These are phyloP conservation scores for Ambrosiella xylebori DNA, from an alignment of 2,329 filamentous ascomycete species.

Conservation along the genomic window DNA sequence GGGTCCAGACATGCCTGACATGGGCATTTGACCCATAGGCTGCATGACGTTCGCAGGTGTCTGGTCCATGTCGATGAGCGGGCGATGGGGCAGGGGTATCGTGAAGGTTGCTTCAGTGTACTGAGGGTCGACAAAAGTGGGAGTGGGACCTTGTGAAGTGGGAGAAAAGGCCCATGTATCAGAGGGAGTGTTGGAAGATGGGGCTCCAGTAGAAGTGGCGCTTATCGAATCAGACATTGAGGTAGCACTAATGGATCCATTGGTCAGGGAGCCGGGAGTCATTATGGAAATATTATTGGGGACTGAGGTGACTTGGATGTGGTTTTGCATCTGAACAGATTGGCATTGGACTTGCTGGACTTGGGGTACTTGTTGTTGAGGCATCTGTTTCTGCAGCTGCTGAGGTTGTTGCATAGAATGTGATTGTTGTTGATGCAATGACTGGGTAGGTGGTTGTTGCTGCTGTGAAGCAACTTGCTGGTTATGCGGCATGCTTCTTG, in stretches of 20 bases:
- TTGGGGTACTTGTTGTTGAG: conserved; percentile 5
- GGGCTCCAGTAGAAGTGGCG: background rate
- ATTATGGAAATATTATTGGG: background rate
- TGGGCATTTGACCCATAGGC: background rate
- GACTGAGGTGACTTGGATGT: background rate
- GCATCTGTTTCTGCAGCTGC: conserved; percentile 1
- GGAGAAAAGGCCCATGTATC: conserved; percentile 6
- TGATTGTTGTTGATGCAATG: background rate
- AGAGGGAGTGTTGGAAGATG: conserved; percentile 5
- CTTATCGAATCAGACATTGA: conserved; percentile 1
- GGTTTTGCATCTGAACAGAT: background rate
- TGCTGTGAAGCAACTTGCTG: background rate
- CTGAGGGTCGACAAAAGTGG: conserved; percentile 1
- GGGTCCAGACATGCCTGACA: background rate
- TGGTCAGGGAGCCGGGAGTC: background rate
- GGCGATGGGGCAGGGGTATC: conserved; percentile 6
- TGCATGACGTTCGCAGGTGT: background rate
- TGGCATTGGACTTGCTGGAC: no score
- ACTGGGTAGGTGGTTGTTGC: background rate
- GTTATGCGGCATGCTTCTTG: background rate
- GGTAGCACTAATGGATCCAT: background rate
- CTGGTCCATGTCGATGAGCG: background rate
- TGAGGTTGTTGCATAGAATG: conserved; percentile 1
- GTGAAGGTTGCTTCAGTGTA: conserved; percentile 3
- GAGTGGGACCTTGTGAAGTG: background rate